phyloP scores from a whole-genome alignment of 495 filamentous ascomycete genomes.

The Letharia lupina region DNA sequence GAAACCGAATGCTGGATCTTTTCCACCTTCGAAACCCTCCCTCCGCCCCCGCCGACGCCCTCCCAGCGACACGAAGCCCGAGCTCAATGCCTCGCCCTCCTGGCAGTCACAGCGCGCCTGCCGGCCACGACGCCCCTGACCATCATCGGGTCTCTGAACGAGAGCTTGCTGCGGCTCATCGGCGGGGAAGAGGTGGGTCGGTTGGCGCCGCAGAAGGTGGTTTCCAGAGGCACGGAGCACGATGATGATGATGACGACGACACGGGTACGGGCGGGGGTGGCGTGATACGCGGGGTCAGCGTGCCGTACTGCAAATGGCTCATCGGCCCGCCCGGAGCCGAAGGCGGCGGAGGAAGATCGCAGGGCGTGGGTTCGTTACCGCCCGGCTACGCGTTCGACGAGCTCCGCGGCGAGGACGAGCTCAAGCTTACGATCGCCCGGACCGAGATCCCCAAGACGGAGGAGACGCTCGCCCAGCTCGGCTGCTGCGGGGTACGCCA shows the following conservation, averaged over 20 bases:
- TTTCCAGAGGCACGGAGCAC: not conserved
- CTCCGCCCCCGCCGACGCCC: not conserved
- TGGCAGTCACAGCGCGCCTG: conserved; percentile 13
- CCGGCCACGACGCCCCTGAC: conserved; percentile 4
- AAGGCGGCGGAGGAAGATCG: not conserved
- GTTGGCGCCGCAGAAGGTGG: not conserved
- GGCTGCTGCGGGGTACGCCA: conserved; percentile 7
- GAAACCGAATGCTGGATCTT: conserved; percentile 58
- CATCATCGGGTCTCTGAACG: conserved; percentile 15
- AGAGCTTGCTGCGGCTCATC: conserved; percentile 11
- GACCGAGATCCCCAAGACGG: conserved; percentile 15
- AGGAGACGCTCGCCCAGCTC: not conserved
- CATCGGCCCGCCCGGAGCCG: not conserved
- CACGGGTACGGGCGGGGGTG: not conserved
- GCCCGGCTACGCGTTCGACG: conserved; percentile 1
- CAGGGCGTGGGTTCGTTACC: not conserved
- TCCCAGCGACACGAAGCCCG: not conserved
- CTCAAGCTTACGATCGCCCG: not conserved
- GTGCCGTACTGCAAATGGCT: conserved; percentile 13
- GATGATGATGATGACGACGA: not conserved
- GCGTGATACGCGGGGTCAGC: not conserved
- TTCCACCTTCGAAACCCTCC: conserved; percentile 41
- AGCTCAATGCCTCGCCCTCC: conserved; percentile 8
- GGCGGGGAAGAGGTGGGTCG: not conserved
- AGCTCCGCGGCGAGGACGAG: not conserved